These are phyloP conservation scores for Phytophthora pluvialis DNA, from an alignment of 352 stramenopile species.

Conservation along the genomic window DNA sequence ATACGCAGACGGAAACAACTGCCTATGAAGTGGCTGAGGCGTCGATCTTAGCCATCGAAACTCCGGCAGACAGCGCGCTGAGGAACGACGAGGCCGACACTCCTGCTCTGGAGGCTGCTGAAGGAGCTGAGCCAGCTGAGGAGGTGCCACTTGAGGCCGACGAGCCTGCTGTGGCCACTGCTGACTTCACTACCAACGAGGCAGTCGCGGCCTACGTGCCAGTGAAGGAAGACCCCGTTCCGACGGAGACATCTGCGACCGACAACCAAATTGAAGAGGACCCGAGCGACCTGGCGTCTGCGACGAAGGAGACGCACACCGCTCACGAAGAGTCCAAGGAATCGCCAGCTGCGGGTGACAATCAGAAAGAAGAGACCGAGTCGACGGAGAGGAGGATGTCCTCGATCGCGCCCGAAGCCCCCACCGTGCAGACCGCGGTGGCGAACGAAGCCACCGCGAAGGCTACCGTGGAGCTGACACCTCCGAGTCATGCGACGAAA, in stretches of 20 bases:
- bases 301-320: constrained; percentile 22
- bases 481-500: constrained; percentile 25
- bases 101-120: background rate
- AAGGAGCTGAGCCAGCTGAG: constrained; percentile 3
- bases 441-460: constrained; percentile 32
- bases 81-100: background rate
- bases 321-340: constrained; percentile 23
- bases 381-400: constrained; percentile 20
- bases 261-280: constrained; percentile 26
- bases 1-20: constrained; percentile 21
- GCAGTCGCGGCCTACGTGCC: constrained; percentile 9
- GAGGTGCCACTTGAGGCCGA: constrained; percentile 6
- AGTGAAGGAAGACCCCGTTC: constrained; percentile 3
- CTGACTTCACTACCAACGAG: constrained; percentile 35
- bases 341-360: constrained; percentile 10
- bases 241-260: background rate
- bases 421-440: constrained; percentile 20
- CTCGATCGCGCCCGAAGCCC: constrained; percentile 22
- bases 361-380: constrained; percentile 15
- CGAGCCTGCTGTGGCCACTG: constrained; percentile 16
- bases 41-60: constrained; percentile 10
- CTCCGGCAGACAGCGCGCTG: constrained; percentile 1
- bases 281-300: constrained; percentile 15
- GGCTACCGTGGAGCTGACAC: constrained; percentile 27
- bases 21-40: constrained; percentile 13